Conservation (phyloP, 2,329 filamentous ascomycete genomes). For the Cytospora leucostoma region DNA sequence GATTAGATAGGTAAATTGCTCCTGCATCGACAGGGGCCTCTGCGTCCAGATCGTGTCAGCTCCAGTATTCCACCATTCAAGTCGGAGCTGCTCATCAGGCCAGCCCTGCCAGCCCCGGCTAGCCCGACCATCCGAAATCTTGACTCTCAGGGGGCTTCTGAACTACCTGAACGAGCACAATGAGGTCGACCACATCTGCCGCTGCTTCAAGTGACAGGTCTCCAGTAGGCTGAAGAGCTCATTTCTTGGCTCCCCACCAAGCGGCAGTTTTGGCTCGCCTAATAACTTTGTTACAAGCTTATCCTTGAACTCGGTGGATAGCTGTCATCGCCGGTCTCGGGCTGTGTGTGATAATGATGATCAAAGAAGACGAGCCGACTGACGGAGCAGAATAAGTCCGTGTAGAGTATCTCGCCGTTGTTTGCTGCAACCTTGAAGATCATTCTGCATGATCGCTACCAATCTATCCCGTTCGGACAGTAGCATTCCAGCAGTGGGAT, state of each 20-base stretch:
- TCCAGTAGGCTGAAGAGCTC: neutral
- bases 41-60: neutral
- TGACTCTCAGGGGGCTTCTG: neutral
- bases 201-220: neutral
- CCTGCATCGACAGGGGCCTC: neutral
- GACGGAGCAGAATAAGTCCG: neutral
- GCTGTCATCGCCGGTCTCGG: neutral
- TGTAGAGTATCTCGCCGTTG: neutral
- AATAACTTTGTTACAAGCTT: neutral
- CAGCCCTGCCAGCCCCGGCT: neutral
- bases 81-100: neutral
- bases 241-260: neutral
- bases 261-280: neutral
- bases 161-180: too few species aligned
- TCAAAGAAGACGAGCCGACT: neutral
- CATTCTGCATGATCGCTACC: too few species aligned
- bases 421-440: too few species aligned
- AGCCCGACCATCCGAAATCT: neutral
- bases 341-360: neutral
- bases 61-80: neutral
- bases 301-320: neutral
- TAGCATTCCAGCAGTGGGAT: neutral
- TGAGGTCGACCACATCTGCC: neutral
- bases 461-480: neutral
- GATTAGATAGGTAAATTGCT: neutral